These are phyloP conservation scores for Aquilaria yunnanensis DNA, from an alignment of 345 rosid genomes.

Conservation along the genomic window DNA sequence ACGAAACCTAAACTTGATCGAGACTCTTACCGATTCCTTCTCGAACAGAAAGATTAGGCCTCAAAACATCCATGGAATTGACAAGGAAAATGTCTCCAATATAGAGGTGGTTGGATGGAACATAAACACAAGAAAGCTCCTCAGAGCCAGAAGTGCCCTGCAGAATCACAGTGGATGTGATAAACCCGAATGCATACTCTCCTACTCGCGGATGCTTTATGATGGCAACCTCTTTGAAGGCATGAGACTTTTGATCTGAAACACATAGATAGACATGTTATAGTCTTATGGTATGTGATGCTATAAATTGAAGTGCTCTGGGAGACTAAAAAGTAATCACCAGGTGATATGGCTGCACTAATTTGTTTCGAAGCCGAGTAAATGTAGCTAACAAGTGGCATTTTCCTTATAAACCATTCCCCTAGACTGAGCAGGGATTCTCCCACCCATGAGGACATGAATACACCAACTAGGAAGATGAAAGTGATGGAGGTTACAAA, in stretches of 20 bases:
- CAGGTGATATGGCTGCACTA: slow-evolving; percentile 74
- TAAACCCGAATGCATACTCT: slow-evolving; percentile 63
- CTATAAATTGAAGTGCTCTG: background rate
- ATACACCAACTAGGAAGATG: slow-evolving; percentile 61
- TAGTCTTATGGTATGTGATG: background rate
- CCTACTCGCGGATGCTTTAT: slow-evolving; percentile 65
- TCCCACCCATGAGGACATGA: slow-evolving; percentile 77
- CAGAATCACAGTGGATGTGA: slow-evolving; percentile 59
- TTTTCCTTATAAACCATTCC: slow-evolving; percentile 76
- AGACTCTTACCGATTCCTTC: slow-evolving; percentile 52
- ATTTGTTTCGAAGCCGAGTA: slow-evolving; percentile 80
- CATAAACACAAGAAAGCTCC: slow-evolving; percentile 61
- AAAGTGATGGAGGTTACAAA: slow-evolving; percentile 72
- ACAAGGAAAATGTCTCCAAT: slow-evolving; percentile 61
- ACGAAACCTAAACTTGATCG: background rate
- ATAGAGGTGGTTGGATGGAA: slow-evolving; percentile 65
- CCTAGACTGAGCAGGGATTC: slow-evolving; percentile 68
- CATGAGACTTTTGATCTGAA: slow-evolving; percentile 62
- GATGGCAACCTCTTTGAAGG: slow-evolving; percentile 77
- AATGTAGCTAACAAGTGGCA: slow-evolving; percentile 65
- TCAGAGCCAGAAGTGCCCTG: slow-evolving; percentile 49
- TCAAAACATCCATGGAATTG: slow-evolving; percentile 50
- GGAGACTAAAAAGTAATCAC: slow-evolving; percentile 18
- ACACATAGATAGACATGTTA: background rate
- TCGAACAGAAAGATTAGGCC: slow-evolving; percentile 61